Base-by-base conservation (phyloP, 768 basidiomycete genomes). In the Hygrophorus pudorinus region DNA sequence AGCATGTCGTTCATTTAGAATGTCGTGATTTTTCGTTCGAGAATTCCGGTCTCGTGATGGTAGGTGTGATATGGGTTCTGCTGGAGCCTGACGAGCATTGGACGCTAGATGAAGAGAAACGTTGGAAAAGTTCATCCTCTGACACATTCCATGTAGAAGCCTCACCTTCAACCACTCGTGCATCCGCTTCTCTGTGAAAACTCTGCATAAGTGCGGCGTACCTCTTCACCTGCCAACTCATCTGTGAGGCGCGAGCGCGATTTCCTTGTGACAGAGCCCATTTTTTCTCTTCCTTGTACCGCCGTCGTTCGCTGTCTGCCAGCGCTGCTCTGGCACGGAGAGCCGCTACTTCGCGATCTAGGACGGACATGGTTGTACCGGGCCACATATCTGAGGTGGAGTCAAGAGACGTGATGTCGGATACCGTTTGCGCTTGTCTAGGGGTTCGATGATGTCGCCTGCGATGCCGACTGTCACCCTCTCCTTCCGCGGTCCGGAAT, bases 251-350 rank as follows among this genome's bases (percentile, higher is more conserved):
- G 37, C 85, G 75, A 7, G 84, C 78, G 35, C 65, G 48, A 56
- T 91, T 87, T 0, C 85, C 85, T 57, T 83, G 79, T 14, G 83
- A 82, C 31, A 81, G 57, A 0, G 88, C 88, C 88, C 88, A 91
- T 58, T 88, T 86, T 51, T 78, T 72, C 62, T 91, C 88, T 62
- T 91, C 88, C 65, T 79, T 85, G 65, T 79, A 85, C 44, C 85
- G 72, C 32, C 88, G 72, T 14, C 84, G 75, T 61, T 91, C 86
- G 48, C 79, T 86, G 52, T 88, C 88, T 18, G 88, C 87, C 46
- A 87, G 62, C 14, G 84, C 80, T 6, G 87, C 87, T 20, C 84
- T 75, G 38, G 85, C 78, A 38, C 85, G 74, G 16, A 91, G 70
- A 11, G 75, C 67, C 27, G 81, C 79, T n/a, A 88, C 72, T 54